Evolutionary conservation across 164 flowering plant genomes (phyloP).

Genomic region (Tinospora cordifolia): DNA sequence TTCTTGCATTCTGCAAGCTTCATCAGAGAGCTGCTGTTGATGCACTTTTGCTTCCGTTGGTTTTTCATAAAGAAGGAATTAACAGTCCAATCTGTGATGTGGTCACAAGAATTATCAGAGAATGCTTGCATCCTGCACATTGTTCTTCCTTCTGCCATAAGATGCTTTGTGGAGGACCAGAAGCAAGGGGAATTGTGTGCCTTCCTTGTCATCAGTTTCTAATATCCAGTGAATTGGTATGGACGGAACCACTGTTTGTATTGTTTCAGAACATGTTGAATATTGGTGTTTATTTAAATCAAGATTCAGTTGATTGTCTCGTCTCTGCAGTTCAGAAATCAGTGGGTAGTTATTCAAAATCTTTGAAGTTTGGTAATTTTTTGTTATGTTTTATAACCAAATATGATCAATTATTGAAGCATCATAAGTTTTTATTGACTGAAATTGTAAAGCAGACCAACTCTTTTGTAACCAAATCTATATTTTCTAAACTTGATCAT

Average conservation of each 20-base stretch:
- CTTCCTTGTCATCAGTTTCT: slow-evolving; percentile 47
- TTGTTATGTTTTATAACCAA: slow-evolving; percentile 55
- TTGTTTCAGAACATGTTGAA: slow-evolving; percentile 54
- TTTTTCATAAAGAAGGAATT: slow-evolving; percentile 45
- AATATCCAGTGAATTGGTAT: slow-evolving; percentile 44
- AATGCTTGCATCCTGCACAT: slow-evolving; percentile 72
- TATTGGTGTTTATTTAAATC: slow-evolving; percentile 44
- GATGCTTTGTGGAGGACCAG: slow-evolving; percentile 36
- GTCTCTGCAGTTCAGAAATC: slow-evolving; percentile 28
- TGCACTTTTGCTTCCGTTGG: slow-evolving; percentile 50
- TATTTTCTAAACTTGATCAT: slow-evolving; percentile 42
- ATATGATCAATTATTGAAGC: slow-evolving; percentile 33
- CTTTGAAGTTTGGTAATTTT: slow-evolving; percentile 65
- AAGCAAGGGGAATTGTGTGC: slow-evolving; percentile 31
- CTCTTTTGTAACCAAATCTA: slow-evolving; percentile 57
- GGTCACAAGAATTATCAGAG: slow-evolving; percentile 48
- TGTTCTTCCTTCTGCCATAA: slow-evolving; percentile 68
- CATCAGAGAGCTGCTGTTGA: slow-evolving; percentile 60
- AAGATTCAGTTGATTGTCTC: slow-evolving; percentile 48
- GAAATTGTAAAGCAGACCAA: slow-evolving; percentile 41
- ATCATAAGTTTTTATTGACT: slow-evolving; percentile 38
- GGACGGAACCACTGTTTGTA: slow-evolving; percentile 65
- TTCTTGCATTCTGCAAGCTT: slow-evolving; percentile 48
- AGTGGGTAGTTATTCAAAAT: slow-evolving; percentile 41
- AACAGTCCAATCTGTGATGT: slow-evolving; percentile 49